phyloP scores from a whole-genome alignment of 2,329 filamentous ascomycete species.

The Blastomyces gilchristii region DNA sequence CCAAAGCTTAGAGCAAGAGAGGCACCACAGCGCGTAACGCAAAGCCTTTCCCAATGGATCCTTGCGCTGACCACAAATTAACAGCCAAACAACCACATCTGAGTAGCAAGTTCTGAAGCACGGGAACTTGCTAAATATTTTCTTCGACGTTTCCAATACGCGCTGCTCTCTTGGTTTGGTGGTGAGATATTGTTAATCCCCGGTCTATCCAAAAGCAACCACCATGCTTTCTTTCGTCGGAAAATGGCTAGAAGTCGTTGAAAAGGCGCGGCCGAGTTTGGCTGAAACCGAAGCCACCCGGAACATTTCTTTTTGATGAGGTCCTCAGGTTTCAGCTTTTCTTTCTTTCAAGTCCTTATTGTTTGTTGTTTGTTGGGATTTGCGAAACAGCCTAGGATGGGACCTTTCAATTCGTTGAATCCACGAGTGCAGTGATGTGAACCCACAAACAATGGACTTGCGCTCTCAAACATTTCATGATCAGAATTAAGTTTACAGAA shows the following conservation, averaged over 20 bases:
- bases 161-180: neutral
- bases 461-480: neutral
- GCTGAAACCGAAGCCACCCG: neutral
- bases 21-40: neutral
- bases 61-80: neutral
- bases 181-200: neutral
- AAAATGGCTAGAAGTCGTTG: neutral
- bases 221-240: neutral
- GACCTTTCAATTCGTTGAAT: neutral
- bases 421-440: neutral
- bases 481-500: neutral
- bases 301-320: neutral
- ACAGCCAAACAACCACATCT: neutral
- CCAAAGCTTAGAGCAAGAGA: no score
- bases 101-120: neutral
- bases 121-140: neutral
- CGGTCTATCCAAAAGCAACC: no score
- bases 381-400: neutral
- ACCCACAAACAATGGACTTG: neutral
- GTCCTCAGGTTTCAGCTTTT: neutral
- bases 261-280: neutral
- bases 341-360: neutral
- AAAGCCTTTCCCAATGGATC: neutral
- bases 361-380: neutral
- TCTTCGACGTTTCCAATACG: conserved; percentile 1